Evolutionary conservation across 2,329 filamentous ascomycete genomes (phyloP), one percentile per base, ranked within the genome.

Genomic region (Hansfordia pulvinata): DNA sequence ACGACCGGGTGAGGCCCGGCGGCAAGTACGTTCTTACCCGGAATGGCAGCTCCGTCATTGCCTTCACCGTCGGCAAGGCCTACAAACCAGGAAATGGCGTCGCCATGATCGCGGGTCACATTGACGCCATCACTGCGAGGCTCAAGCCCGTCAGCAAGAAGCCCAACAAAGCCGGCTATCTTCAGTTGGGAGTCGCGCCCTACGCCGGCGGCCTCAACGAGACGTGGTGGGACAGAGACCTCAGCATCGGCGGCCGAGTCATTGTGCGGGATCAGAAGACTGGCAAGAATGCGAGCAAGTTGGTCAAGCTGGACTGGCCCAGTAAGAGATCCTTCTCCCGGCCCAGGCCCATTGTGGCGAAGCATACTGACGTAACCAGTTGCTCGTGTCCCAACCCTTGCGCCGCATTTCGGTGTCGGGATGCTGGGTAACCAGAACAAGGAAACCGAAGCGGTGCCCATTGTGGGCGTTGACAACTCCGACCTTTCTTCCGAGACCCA

Each of bases 191-290:
- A 14, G 83, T 96, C 28, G 86, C 90, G 3, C 90, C 82, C 1
- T 98, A 96, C 48, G 88, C 85, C 8, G 88, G 90, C 26, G 85
- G 64, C 2, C 57, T 96, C 34, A 90, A 86, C 47, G 63, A 65
- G 35, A 96, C 90, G 1, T 96, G 90, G 90, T 96, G 86, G 88
- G 90, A 96, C 52, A 73, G 90, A 19, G 90, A 98, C 51, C 66
- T 98, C 27, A 77, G 81, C 37, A 80, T 96, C 41, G 90, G 85
- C 36, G 90, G 90, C 20, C 68, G 85, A 23, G 88, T 96, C 4
- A 63, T 96, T 25, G 76, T 96, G 23, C 80, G 76, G 36, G 76
- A 93, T 40, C 49, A 64, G 4, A 55, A 61, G 25, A 69, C 71
- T 3, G 78, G 78, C 38, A 92, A 88, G 64, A 83, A 92, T 19